Evolutionary conservation across 2,329 filamentous ascomycete genomes (phyloP).

Genomic region (Bertia moriformis): DNA sequence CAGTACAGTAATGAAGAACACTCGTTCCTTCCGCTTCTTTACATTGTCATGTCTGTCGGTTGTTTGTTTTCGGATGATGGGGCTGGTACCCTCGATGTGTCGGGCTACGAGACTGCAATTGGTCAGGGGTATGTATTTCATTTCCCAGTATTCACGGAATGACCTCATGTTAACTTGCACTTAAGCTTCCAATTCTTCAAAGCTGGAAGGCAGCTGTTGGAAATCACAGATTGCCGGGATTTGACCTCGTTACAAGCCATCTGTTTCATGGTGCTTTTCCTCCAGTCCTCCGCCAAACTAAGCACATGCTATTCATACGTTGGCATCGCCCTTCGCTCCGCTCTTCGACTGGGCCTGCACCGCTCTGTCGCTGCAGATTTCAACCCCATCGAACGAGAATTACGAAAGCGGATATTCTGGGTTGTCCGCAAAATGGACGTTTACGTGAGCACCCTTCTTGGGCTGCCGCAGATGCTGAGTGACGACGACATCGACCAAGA

Average conservation of each 20-base stretch:
- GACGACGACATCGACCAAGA: slow-evolving; percentile 55
- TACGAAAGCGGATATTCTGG: slow-evolving; percentile 51
- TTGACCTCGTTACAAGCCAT: slow-evolving; percentile 61
- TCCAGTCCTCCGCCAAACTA: slow-evolving; percentile 66
- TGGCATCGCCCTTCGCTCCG: slow-evolving; percentile 61
- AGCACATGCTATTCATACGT: slow-evolving; percentile 70
- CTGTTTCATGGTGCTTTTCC: slow-evolving; percentile 66
- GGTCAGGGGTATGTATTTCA: slow-evolving; percentile 42
- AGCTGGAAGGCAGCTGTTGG: slow-evolving; percentile 49
- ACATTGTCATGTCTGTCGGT: slow-evolving; percentile 56
- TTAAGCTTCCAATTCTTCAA: slow-evolving; percentile 61
- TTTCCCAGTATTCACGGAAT: too few relatives aligned
- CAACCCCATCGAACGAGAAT: slow-evolving; percentile 47
- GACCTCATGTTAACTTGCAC: too few relatives aligned
- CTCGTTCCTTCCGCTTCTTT: slow-evolving; percentile 56
- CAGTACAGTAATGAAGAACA: slow-evolving; percentile 50
- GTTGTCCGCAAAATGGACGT: slow-evolving; percentile 58
- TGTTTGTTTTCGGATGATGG: slow-evolving; percentile 54
- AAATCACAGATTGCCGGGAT: slow-evolving; percentile 58
- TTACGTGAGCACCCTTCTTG: slow-evolving; percentile 53
- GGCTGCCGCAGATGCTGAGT: slow-evolving; percentile 48
- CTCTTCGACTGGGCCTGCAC: slow-evolving; percentile 66
- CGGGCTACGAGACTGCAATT: slow-evolving; percentile 32
- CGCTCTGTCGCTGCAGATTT: slow-evolving; percentile 52
- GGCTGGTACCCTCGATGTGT: slow-evolving; percentile 29